Conservation (phyloP, 306 rosid genomes). For the Lathyrus aphaca region DNA sequence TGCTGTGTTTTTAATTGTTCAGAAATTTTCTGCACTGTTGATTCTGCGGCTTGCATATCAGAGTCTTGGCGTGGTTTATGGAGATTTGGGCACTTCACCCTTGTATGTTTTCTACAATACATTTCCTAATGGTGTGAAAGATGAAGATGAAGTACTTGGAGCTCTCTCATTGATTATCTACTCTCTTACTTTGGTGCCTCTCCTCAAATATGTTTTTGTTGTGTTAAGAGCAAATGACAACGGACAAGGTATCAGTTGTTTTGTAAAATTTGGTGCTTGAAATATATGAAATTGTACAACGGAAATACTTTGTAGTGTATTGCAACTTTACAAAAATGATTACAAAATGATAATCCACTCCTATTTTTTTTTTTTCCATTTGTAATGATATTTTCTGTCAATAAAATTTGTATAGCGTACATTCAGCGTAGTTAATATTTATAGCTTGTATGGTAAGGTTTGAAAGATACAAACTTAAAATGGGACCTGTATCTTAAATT, state of each 20-base stretch:
- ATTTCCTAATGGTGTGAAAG: conserved; percentile 71
- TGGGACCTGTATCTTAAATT: conserved; percentile 13
- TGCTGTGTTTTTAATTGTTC: conserved; percentile 41
- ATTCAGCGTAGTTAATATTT: conserved; percentile 21
- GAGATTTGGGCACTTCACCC: conserved; percentile 99
- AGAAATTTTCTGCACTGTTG: conserved; percentile 83
- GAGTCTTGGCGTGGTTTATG: conserved; percentile 97
- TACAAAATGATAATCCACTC: conserved; percentile 2
- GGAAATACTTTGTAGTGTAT: conserved; percentile 19
- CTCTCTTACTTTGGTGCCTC: conserved; percentile 94
- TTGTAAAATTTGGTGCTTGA: conserved; percentile 31
- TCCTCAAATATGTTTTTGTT: conserved; percentile 84
- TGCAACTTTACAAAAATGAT: conserved; percentile 17
- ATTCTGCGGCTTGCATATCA: conserved; percentile 92
- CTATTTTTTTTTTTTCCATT: background rate
- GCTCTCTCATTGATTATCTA: conserved; percentile 96
- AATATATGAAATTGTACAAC: conserved; percentile 28
- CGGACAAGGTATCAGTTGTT: conserved; percentile 86
- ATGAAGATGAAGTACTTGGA: conserved; percentile 85
- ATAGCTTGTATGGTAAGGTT: conserved; percentile 12
- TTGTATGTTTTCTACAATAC: conserved; percentile 94
- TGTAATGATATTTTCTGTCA: conserved; percentile 13
- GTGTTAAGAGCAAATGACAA: conserved; percentile 95
- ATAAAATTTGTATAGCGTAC: background rate
- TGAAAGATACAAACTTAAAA: conserved; percentile 20